These are phyloP conservation scores for Euphorbia schlechtendalii DNA, from an alignment of 441 rosid genomes.

Conservation along the genomic window DNA sequence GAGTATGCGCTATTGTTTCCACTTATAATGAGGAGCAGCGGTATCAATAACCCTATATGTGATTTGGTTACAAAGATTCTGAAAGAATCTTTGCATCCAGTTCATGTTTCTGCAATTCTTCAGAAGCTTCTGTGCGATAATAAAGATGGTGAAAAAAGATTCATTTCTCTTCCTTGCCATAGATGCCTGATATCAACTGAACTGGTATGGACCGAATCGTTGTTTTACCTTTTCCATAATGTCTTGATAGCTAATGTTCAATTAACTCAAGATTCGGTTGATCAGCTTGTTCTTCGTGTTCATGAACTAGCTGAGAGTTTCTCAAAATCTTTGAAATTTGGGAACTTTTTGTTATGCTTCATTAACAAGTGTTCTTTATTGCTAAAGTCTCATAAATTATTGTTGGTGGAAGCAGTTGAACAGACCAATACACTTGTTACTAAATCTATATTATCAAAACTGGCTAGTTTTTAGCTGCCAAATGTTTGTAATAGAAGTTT, in stretches of 20 bases:
- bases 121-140: constrained; percentile 64
- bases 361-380: constrained; percentile 11
- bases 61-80: constrained; percentile 51
- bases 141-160: constrained; percentile 34
- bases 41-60: constrained; percentile 50
- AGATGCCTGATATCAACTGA: constrained; percentile 39
- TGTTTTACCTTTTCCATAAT: constrained; percentile 53
- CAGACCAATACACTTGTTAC: constrained; percentile 58
- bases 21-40: constrained; percentile 42
- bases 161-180: constrained; percentile 51
- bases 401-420: constrained; percentile 43
- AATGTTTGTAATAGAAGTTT: not conserved
- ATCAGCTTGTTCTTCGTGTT: constrained; percentile 41
- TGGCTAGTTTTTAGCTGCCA: constrained; percentile 40
- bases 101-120: constrained; percentile 63
- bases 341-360: constrained; percentile 28
- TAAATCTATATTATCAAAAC: constrained; percentile 53
- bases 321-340: constrained; percentile 61
- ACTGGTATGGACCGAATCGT: constrained; percentile 39
- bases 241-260: constrained; percentile 46
- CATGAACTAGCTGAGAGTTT: constrained; percentile 35
- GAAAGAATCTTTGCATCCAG: constrained; percentile 69
- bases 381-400: constrained; percentile 24
- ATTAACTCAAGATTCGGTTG: constrained; percentile 51
- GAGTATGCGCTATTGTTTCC: constrained; percentile 58